Percentiles rank a stretch among this genome's conserved stretches.
phyloP scores from a whole-genome alignment of 2,329 filamentous ascomycete species.

The Clonostachys chloroleuca region DNA sequence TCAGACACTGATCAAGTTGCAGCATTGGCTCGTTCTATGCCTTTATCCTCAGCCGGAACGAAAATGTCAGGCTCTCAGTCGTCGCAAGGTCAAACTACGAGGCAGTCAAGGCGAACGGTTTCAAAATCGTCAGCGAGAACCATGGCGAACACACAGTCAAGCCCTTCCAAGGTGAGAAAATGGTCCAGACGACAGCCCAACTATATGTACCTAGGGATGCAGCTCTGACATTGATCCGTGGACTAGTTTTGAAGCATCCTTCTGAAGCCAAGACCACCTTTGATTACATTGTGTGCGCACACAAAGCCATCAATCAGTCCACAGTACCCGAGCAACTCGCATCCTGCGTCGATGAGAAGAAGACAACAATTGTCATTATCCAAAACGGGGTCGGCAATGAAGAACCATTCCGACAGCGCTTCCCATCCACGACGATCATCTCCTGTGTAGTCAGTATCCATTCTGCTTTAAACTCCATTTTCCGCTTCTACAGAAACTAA shows the following conservation, averaged over 20 bases:
- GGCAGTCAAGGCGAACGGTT: slow-evolving; percentile 55
- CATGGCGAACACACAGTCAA: slow-evolving; percentile 55
- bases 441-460: slow-evolving; percentile 41
- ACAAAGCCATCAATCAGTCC: slow-evolving; percentile 64
- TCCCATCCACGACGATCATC: slow-evolving; percentile 55
- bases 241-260: slow-evolving; percentile 40
- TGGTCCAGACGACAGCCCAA: not conserved
- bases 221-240: no score
- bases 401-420: slow-evolving; percentile 57
- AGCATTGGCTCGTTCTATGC: slow-evolving; percentile 56
- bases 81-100: slow-evolving; percentile 72
- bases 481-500: not conserved
- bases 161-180: slow-evolving; percentile 30
- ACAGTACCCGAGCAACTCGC: slow-evolving; percentile 58
- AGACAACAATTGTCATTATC: slow-evolving; percentile 59
- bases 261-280: slow-evolving; percentile 22
- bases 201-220: not conserved
- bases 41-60: slow-evolving; percentile 31
- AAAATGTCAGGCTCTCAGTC: slow-evolving; percentile 58
- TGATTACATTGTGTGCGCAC: slow-evolving; percentile 66
- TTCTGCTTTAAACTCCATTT: not conserved
- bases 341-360: slow-evolving; percentile 44
- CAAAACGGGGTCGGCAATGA: slow-evolving; percentile 73
- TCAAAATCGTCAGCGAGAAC: slow-evolving; percentile 58
- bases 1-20: not conserved